Base-by-base conservation (phyloP, 2,329 filamentous ascomycete species). In the Colletotrichum simmondsii region DNA sequence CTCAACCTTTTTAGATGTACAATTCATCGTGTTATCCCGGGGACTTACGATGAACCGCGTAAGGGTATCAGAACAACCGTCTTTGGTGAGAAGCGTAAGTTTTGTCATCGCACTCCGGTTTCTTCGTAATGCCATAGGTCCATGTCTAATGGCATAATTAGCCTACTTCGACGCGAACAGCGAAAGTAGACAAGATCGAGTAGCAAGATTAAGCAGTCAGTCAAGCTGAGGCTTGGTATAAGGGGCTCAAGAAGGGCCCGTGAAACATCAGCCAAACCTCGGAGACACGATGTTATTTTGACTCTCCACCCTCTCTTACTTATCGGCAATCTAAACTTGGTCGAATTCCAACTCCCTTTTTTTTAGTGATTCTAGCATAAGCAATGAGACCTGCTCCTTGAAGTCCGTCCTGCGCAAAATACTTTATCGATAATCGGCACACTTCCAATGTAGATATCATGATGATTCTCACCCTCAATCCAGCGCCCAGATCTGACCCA, bases 11-110 rank as follows among this genome's bases (percentile, higher is more conserved):
- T 52, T 78, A 78, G 80, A 67, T 80, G 80, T 75, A 81, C 81
- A 2, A 52, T 83, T 14, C 83, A 85, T 65, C 81, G 83, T 5
- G 84, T 85, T 12, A 85, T 85, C 37, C 83, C 84, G 0, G 84
- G 84, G 0, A 80, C 77, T 5, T 86, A 85, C 52, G 79, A 82
- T 22, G 80, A 76, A 12, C 77, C 79, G 0, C 77, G 83, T 26
- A 77, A 78, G 22, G 83, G 84, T 1, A 84, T 85, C 58, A 76
- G 83, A 24, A 85, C 83, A 1, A 85, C 83, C 1, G 83, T 85
- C 0, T 85, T 85, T 76, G 84, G 84, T 7, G 84, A 86, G 75
- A 85, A 85, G 71, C 83, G 82, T 85, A 76, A 78, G 81, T 80
- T 16, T 19, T 16, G 52, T 49, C 46, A 30, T 46, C 11, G 30